Evolutionary conservation across 352 stramenopile genomes (phyloP), one percentile per base, ranked within the genome.

Genomic region (Globisporangium polare): DNA sequence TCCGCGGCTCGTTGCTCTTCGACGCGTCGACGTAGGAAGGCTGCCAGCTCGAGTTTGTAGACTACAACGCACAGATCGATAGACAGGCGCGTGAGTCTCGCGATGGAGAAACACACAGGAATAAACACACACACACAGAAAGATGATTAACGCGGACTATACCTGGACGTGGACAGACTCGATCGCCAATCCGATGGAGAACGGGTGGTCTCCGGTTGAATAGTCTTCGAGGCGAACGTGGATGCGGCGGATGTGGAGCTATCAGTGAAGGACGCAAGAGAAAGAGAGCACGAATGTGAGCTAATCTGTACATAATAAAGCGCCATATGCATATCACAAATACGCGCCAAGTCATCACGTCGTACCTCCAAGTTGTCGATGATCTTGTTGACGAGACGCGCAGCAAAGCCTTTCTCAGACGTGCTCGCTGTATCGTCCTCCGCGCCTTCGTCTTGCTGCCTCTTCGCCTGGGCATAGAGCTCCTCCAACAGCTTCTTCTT

Each of bases 11-110:
- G 41, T 80, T 89, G 64, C 67, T 92, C 52, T 90, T 90, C 2
- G 75, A 74, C 7, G 73, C 81, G 47, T 95, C 85, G 13, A 96
- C 77, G 26, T 92, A 96, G 7, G 84, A 89, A 2, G 84, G 83
- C 59, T 94, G 86, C 88, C 88, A 96, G 46, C 83, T 90, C 3
- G 84, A 89, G 59, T 94, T 93, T 2, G 88, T 96, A 3, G 88
- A 96, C 80, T 96, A 65, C 10, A 41, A n/a, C 1, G 56, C 2
- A 27, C 59, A 55, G 52, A 33, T 54, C 52, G 45, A 37, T 35
- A 49, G 12, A 49, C 9, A 55, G 3, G 5, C 42, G n/a, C n/a
- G 18, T 26, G 37, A 41, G 12, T 47, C 20, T 45, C 5, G 6
- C 3, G 13, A 31, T 33, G 22, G 45, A 26, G 6, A 10, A 26